Conservation (phyloP, 352 stramenopile species). For the Aphanomyces stellatus region DNA sequence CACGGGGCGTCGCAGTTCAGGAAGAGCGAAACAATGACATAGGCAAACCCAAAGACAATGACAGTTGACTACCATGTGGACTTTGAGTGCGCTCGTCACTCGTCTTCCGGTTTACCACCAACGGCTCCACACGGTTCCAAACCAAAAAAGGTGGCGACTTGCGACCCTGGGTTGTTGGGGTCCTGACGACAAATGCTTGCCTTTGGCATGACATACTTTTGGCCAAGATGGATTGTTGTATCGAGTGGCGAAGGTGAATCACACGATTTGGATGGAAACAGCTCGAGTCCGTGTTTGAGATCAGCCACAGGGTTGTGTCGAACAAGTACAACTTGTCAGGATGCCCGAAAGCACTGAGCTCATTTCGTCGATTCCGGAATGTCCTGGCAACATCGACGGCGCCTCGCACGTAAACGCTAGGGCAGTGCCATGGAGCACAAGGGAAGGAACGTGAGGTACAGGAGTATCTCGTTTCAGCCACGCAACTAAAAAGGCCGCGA, state of each 20-base stretch:
- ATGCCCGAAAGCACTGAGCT: neutral
- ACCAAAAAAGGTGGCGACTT: no score
- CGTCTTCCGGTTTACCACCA: no score
- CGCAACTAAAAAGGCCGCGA: neutral
- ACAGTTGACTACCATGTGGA: no score
- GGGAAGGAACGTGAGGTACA: neutral
- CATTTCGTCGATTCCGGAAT: neutral
- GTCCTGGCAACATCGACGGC: neutral
- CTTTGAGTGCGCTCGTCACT: no score
- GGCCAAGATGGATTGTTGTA: no score
- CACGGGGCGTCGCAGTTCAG: neutral
- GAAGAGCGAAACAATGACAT: neutral
- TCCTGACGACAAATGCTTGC: no score
- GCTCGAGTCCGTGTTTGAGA: neutral
- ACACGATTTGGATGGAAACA: no score
- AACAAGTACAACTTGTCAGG: neutral
- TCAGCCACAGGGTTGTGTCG: slow-evolving; percentile 10
- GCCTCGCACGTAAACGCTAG: neutral
- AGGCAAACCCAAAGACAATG: neutral
- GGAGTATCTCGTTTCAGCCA: neutral
- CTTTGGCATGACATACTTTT: neutral
- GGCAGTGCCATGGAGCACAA: neutral
- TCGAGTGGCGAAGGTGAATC: no score
- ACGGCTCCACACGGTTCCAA: no score
- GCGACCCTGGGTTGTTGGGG: no score